Base-by-base conservation (phyloP, 495 filamentous ascomycete species). In the Amniculicola lignicola region DNA sequence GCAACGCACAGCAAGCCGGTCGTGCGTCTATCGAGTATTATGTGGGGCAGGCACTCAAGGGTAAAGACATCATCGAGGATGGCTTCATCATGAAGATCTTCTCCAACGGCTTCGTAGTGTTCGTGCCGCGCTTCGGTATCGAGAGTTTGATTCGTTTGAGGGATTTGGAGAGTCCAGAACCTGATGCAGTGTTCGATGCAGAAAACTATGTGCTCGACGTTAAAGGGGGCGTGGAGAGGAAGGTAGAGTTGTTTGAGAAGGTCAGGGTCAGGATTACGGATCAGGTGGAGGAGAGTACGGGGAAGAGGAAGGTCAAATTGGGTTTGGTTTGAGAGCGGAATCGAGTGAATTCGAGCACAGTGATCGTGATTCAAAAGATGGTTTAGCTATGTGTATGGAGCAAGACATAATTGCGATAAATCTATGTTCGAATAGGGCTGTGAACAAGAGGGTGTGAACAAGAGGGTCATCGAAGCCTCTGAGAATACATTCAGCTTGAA, bases 31-130 rank as follows among this genome's bases (percentile, higher is more conserved):
- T 97, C 54, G 90, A 95, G 61, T 98, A 96, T 71, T 97, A 97
- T 68, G 93, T 98, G 6, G 93, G 93, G 0, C 93, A 97, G 71
- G 89, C 91, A 2, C 82, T 97, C 28, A 93, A 93, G 71, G 89
- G 89, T 12, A 82, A 85, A 33, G 81, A 89, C 9, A 69, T 87
- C 12, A 82, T 86, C 48, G 91, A 95, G 70, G 90, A 96, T 47
- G 93, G 88, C 2, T 97, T 94, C 67, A 83, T 96, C 19, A 95
- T 98, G 86, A 88, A 87, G 69, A 86, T 98, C 16, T 96, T 98
- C 66, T 88, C 87, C 62, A 98, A 98, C 70, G 93, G 93, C 3
- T 90, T 95, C 54, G 92, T 96, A 3, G 91, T 96, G 2, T 90
- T 97, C 61, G 91, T 97, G 35, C 93, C 93, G 1, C 74, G 89